phyloP scores from a whole-genome alignment of 2,329 filamentous ascomycete genomes.

The Colletotrichum sp. region DNA sequence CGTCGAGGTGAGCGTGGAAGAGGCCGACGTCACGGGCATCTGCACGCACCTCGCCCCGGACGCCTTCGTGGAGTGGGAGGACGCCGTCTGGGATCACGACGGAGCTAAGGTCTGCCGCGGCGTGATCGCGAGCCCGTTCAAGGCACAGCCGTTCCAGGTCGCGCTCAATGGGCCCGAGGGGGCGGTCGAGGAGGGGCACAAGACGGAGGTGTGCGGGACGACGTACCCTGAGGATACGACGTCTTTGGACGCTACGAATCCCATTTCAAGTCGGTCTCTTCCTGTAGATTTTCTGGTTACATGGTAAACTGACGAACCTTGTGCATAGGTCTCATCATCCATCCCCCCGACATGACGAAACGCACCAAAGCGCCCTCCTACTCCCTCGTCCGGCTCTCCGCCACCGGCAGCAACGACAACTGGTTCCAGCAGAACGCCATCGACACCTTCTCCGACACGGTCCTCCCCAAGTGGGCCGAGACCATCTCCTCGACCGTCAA shows the following conservation, averaged over 20 bases:
- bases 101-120: slow-evolving; percentile 51
- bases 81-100: slow-evolving; percentile 47
- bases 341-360: slow-evolving; percentile 37
- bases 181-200: slow-evolving; percentile 37
- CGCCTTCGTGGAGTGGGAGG: slow-evolving; percentile 62
- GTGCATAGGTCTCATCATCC: slow-evolving; percentile 51
- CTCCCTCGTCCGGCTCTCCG: slow-evolving; percentile 58
- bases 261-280: slow-evolving; percentile 46
- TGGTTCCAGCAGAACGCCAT: slow-evolving; percentile 60
- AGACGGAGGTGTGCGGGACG: slow-evolving; percentile 49
- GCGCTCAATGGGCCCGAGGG: slow-evolving; percentile 36
- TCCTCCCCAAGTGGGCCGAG: slow-evolving; percentile 47
- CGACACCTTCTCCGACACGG: slow-evolving; percentile 22
- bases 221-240: slow-evolving; percentile 42
- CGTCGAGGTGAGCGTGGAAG: slow-evolving; percentile 43
- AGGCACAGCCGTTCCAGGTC: slow-evolving; percentile 57
- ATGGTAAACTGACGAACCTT: slow-evolving; percentile 17
- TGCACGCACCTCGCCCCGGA: slow-evolving; percentile 57
- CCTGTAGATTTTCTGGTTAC: neutral
- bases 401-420: slow-evolving; percentile 52
- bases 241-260: slow-evolving; percentile 40
- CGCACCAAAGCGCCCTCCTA: slow-evolving; percentile 47
- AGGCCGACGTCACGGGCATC: slow-evolving; percentile 48
- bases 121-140: slow-evolving; percentile 57
- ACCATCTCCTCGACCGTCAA: slow-evolving; percentile 50